Evolutionary conservation across 1,284 basidiomycete genomes (phyloP).

Genomic region (Schizophyllum commune): DNA sequence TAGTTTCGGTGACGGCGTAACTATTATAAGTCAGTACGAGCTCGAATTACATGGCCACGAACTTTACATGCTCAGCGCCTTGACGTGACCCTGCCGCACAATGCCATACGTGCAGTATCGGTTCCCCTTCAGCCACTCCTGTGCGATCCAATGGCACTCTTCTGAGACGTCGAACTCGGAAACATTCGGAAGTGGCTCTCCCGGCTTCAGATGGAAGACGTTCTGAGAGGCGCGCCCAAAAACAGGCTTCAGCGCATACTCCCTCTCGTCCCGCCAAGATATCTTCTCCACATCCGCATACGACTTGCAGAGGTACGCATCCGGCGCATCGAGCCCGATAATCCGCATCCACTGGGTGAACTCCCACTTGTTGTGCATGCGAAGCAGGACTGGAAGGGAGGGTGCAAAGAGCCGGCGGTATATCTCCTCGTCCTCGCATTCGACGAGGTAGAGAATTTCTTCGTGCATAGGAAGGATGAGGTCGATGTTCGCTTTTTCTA

Average conservation of each 20-base stretch:
- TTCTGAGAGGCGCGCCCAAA: slow-evolving; percentile 13
- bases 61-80: slow-evolving; percentile 7
- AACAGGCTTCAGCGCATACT: slow-evolving; percentile 15
- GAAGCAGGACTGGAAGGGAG: slow-evolving; percentile 11
- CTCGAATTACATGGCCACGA: too few species aligned
- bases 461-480: slow-evolving; percentile 16
- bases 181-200: slow-evolving; percentile 4
- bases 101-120: slow-evolving; percentile 15
- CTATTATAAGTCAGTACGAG: not conserved
- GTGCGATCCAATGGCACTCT: slow-evolving; percentile 13
- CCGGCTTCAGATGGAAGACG: slow-evolving; percentile 12
- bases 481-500: slow-evolving; percentile 9
- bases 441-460: slow-evolving; percentile 13
- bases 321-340: slow-evolving; percentile 9
- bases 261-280: slow-evolving; percentile 3
- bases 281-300: slow-evolving; percentile 9
- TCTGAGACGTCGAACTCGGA: slow-evolving; percentile 9
- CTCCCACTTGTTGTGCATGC: slow-evolving; percentile 16
- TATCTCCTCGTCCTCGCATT: slow-evolving; percentile 9
- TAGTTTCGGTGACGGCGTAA: slow-evolving; percentile 16
- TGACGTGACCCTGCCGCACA: slow-evolving; percentile 10
- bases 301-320: slow-evolving; percentile 10
- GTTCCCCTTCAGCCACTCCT: slow-evolving; percentile 13
- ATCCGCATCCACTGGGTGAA: slow-evolving; percentile 10
- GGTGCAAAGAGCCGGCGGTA: slow-evolving; percentile 13